These are phyloP conservation scores for Rubus parviflorus DNA, from an alignment of 306 rosid species.

Conservation along the genomic window DNA sequence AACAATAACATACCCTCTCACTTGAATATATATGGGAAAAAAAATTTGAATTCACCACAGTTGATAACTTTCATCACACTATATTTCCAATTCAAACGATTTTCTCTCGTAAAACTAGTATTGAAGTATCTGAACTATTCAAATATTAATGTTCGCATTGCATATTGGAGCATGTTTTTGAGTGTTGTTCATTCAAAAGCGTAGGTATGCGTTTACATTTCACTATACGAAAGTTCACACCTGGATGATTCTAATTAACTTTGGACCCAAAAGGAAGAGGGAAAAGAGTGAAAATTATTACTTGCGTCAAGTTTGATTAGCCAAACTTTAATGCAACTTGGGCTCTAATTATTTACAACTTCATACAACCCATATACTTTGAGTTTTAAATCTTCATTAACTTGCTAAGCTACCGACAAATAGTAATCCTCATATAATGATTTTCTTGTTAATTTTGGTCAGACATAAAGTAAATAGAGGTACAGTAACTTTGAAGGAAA, in stretches of 20 bases:
- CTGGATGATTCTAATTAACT: neutral
- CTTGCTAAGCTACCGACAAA: slow-evolving; percentile 16
- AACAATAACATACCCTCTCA: too few relatives aligned
- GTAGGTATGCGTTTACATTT: neutral
- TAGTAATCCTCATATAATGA: slow-evolving; percentile 24
- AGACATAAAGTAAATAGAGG: slow-evolving; percentile 51
- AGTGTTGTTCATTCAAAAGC: neutral
- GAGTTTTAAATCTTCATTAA: neutral
- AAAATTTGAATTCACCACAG: too few relatives aligned
- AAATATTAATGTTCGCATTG: neutral
- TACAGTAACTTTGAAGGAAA: slow-evolving; percentile 66
- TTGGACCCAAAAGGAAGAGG: neutral
- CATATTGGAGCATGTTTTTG: neutral
- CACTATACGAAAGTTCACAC: neutral
- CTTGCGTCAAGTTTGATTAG: slow-evolving; percentile 23
- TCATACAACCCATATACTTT: neutral
- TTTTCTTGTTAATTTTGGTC: slow-evolving; percentile 29
- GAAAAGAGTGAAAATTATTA: neutral
- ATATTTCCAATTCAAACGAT: neutral
- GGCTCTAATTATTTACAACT: slow-evolving; percentile 7
- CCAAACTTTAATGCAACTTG: neutral
- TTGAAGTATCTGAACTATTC: too few relatives aligned
- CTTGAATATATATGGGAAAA: neutral
- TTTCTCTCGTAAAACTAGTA: neutral
- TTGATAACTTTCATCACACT: too few relatives aligned